phyloP scores from a whole-genome alignment of 495 filamentous ascomycete genomes.

The Podospora pseudoanserina region DNA sequence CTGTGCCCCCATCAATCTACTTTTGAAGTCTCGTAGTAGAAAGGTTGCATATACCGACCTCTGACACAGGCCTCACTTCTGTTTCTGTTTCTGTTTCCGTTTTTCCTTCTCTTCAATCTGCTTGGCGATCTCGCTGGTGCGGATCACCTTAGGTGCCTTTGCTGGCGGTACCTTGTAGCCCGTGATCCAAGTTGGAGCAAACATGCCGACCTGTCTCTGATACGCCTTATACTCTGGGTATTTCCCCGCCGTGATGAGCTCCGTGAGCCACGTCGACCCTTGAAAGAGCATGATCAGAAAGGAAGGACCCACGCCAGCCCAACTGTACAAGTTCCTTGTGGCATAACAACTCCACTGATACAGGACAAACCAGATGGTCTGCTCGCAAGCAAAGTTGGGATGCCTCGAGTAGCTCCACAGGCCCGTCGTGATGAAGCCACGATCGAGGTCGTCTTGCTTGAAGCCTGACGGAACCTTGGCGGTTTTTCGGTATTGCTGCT shows the following conservation, averaged over 20 bases:
- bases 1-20: neutral
- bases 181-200: slow-evolving; percentile 59
- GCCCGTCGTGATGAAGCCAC: slow-evolving; percentile 83
- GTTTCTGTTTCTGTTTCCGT: slow-evolving; percentile 24
- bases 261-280: slow-evolving; percentile 81
- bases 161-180: slow-evolving; percentile 33
- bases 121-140: slow-evolving; percentile 47
- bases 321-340: slow-evolving; percentile 67
- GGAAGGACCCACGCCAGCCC: slow-evolving; percentile 69
- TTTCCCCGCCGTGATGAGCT: slow-evolving; percentile 71
- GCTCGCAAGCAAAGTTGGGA: slow-evolving; percentile 92
- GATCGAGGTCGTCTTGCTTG: slow-evolving; percentile 73
- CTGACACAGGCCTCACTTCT: slow-evolving; percentile 24
- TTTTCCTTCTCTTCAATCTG: slow-evolving; percentile 26
- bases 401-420: slow-evolving; percentile 85
- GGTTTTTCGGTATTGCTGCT: slow-evolving; percentile 65
- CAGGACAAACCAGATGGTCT: slow-evolving; percentile 80
- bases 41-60: neutral
- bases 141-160: slow-evolving; percentile 38
- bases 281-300: slow-evolving; percentile 79
- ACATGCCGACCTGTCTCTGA: slow-evolving; percentile 74
- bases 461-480: slow-evolving; percentile 63
- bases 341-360: slow-evolving; percentile 83
- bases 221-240: slow-evolving; percentile 89
- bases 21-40: neutral